Percentiles rank a stretch among this genome's conserved stretches.
Conservation (phyloP, 2,329 filamentous ascomycete genomes). For the Neofusicoccum cordaticola region DNA sequence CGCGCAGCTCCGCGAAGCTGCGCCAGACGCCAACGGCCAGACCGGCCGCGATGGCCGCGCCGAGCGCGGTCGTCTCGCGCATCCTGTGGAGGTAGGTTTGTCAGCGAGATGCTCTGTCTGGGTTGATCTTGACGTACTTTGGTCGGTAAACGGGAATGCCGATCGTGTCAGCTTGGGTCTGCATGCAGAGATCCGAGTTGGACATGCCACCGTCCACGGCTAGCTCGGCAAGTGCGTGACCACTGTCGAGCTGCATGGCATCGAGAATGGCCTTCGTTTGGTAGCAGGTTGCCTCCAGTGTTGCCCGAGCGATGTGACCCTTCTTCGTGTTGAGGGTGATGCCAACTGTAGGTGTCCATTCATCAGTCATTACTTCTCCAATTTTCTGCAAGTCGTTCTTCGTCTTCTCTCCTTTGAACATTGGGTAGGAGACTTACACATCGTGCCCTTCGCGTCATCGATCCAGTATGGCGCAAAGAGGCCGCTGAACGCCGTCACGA, state of each 20-base stretch:
- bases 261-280: conserved; percentile 83
- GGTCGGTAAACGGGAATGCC: conserved; percentile 72
- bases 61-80: conserved; percentile 80
- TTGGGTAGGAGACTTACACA: conserved; percentile 33
- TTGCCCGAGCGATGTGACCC: conserved; percentile 81
- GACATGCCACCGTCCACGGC: conserved; percentile 82
- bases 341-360: conserved; percentile 57
- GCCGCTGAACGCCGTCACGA: conserved; percentile 82
- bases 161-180: conserved; percentile 76
- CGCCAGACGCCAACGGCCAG: conserved; percentile 73
- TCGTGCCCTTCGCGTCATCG: conserved; percentile 76
- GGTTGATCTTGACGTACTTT: background rate
- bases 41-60: conserved; percentile 78
- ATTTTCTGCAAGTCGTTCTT: background rate
- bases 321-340: conserved; percentile 76
- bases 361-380: background rate
- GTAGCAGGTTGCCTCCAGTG: conserved; percentile 80
- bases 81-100: conserved; percentile 52
- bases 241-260: conserved; percentile 78
- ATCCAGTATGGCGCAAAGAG: conserved; percentile 89
- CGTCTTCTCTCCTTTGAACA: background rate
- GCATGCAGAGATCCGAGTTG: conserved; percentile 80
- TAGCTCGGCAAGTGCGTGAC: conserved; percentile 65
- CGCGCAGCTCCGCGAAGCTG: conserved; percentile 65
- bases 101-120: background rate